These are phyloP conservation scores for Diaporthe longicolla DNA, from an alignment of 2,329 filamentous ascomycete species.

Conservation along the genomic window DNA sequence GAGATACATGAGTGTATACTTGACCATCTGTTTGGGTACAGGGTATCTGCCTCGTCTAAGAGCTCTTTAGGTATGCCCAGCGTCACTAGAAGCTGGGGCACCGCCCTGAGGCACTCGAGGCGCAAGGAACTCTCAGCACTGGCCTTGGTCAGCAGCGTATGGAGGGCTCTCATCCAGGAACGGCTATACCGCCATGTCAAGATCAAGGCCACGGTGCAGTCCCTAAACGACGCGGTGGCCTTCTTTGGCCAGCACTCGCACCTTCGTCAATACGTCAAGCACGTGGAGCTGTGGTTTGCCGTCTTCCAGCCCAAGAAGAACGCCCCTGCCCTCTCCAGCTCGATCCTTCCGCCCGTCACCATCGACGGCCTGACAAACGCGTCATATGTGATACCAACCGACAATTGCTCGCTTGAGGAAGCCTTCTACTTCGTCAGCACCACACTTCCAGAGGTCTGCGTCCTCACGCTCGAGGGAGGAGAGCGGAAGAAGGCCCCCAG, in stretches of 20 bases:
- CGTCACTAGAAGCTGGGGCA: slow-evolving; percentile 73
- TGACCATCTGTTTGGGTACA: slow-evolving; percentile 79
- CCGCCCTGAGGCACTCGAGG: slow-evolving; percentile 75
- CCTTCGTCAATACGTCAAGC: slow-evolving; percentile 75
- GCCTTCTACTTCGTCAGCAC: slow-evolving; percentile 75
- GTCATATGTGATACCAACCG: slow-evolving; percentile 70
- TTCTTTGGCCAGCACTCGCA: slow-evolving; percentile 74
- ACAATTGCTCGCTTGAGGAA: slow-evolving; percentile 79
- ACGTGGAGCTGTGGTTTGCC: slow-evolving; percentile 84
- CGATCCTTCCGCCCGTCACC: slow-evolving; percentile 66
- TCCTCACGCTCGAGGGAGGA: slow-evolving; percentile 82
- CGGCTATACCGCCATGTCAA: slow-evolving; percentile 83
- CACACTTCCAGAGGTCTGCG: slow-evolving; percentile 72
- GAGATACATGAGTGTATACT: slow-evolving; percentile 82
- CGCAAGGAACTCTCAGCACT: slow-evolving; percentile 77
- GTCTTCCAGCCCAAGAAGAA: slow-evolving; percentile 74
- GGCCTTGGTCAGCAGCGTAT: slow-evolving; percentile 73
- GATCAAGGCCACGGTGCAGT: slow-evolving; percentile 78
- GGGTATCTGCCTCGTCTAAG: slow-evolving; percentile 72
- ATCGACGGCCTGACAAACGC: slow-evolving; percentile 69
- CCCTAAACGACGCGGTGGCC: slow-evolving; percentile 68
- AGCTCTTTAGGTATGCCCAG: slow-evolving; percentile 68
- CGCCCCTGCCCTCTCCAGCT: slow-evolving; percentile 58
- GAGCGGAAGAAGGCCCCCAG: slow-evolving; percentile 82
- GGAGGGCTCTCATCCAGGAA: slow-evolving; percentile 78